phyloP scores from a whole-genome alignment of 1,139 yeast species.

The Debaryomyces robertsiae region DNA sequence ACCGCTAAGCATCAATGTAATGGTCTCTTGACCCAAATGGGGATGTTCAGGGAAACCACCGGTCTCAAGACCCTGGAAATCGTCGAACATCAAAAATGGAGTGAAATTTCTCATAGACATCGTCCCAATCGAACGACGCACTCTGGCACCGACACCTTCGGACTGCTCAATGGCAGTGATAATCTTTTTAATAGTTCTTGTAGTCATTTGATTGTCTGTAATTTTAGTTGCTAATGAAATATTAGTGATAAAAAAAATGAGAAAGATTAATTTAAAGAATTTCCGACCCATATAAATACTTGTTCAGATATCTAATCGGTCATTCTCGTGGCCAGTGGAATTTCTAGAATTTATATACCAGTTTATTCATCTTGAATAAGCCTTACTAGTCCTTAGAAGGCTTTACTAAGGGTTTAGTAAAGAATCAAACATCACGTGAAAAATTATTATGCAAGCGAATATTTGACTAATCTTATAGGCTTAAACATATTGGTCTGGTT shows the following conservation, averaged over 20 bases:
- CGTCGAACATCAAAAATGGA: slow-evolving; percentile 86
- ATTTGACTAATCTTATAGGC: too few species aligned
- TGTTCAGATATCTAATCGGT: not conserved
- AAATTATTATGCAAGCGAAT: not conserved
- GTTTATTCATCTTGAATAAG: not conserved
- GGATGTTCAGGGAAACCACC: slow-evolving; percentile 96
- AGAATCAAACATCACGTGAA: slow-evolving; percentile 1
- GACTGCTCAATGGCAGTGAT: slow-evolving; percentile 72
- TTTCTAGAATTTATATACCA: slow-evolving; percentile 1
- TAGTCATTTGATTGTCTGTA: slow-evolving; percentile 10
- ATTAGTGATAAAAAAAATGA: slow-evolving; percentile 3
- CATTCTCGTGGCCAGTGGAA: not conserved
- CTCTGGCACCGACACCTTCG: slow-evolving; percentile 88
- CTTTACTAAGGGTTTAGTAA: slow-evolving; percentile 6
- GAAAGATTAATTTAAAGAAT: not conserved
- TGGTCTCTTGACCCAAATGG: slow-evolving; percentile 89
- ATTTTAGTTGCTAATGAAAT: slow-evolving; percentile 5
- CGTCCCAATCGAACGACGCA: slow-evolving; percentile 80
- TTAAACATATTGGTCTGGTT: not conserved
- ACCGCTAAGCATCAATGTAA: slow-evolving; percentile 74
- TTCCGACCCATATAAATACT: slow-evolving; percentile 3
- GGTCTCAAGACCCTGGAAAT: slow-evolving; percentile 59
- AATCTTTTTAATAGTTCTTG: slow-evolving; percentile 59
- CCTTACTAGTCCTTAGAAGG: not conserved
- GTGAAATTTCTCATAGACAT: slow-evolving; percentile 68